Conservation (phyloP, 2,329 filamentous ascomycete species). For the Intubia oerlemansii region DNA sequence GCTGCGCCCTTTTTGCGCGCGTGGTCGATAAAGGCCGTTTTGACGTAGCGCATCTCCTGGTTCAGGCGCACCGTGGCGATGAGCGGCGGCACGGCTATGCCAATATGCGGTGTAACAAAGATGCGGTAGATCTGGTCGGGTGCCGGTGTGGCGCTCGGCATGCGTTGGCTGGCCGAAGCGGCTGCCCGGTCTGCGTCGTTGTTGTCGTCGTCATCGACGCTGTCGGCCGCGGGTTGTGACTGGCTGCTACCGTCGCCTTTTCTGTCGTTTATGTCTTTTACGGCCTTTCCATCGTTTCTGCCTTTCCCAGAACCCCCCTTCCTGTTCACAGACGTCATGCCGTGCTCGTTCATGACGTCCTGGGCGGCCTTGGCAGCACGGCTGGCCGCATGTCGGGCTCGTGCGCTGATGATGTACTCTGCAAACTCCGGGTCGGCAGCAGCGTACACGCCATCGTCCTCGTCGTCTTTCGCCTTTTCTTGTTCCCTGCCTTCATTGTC, state of each 20-base stretch:
- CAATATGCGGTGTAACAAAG: no score
- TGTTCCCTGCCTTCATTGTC: not conserved
- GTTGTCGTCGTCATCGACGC: not conserved
- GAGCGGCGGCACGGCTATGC: slow-evolving; percentile 17
- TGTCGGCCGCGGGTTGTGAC: not conserved
- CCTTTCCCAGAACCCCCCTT: not conserved
- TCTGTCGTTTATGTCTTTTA: no score
- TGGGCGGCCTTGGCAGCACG: slow-evolving; percentile 2
- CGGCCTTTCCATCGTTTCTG: not conserved
- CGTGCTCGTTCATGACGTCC: slow-evolving; percentile 1
- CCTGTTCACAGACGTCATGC: not conserved
- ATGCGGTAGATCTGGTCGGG: slow-evolving; percentile 17
- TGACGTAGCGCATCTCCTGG: slow-evolving; percentile 45
- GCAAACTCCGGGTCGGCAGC: slow-evolving; percentile 6
- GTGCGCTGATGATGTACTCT: slow-evolving; percentile 8
- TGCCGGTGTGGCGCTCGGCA: not conserved
- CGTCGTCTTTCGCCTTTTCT: not conserved
- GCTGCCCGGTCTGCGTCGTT: no score
- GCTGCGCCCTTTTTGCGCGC: slow-evolving; percentile 27
- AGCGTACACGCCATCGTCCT: slow-evolving; percentile 6
- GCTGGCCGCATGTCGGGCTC: slow-evolving; percentile 5
- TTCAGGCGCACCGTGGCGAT: slow-evolving; percentile 45
- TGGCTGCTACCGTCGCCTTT: no score
- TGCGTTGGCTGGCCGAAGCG: not conserved
- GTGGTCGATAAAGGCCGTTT: slow-evolving; percentile 44